Base-by-base conservation (phyloP, 2,329 filamentous ascomycete species). In the Beauveria sp. region DNA sequence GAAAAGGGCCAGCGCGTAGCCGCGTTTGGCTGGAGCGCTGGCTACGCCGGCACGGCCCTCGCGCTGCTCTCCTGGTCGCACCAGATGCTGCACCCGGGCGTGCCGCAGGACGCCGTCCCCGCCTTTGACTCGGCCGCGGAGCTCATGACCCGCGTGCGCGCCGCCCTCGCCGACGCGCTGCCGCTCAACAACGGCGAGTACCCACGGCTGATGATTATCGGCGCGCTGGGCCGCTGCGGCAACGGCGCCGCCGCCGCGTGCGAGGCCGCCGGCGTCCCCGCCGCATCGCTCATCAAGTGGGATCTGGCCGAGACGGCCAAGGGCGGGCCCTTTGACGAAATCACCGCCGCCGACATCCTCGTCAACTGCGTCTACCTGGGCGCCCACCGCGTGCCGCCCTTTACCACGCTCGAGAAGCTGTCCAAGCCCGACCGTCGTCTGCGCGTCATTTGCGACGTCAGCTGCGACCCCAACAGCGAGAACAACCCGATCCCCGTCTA, bases 311-410 rank as follows among this genome's bases (percentile, higher is more conserved):
- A 96, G 83, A 96, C 91, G 30, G 67, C 64, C 26, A 80, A 79
- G 61, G 87, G 86, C 63, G 90, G 90, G 1, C 90, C 90, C 18
- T 92, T 92, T 77, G 73, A 78, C 62, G 90, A 92, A 77, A 90
- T 93, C 67, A 77, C 86, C 62, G 84, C 89, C 74, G 82, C 78
- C 64, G 85, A 89, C 69, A 86, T 90, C 70, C 89, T 91, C 70
- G 80, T 93, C 74, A 93, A 92, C 80, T 92, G 89, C 82, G 93
- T 96, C 73, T 96, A 96, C 77, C 85, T 97, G 50, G 64, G 65
- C 46, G 66, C 71, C 8, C 54, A 61, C 54, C 24, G 20, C 24
- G 53, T 50, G 67, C 87, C 89, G 26, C 87, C 87, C 44, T 96
- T 96, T 72, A 82, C 93, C 68, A 85, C 89, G 72, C 70, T 79